Evolutionary conservation across 2,329 filamentous ascomycete species (phyloP).

Genomic region (Trichoderma atrobrunneum): DNA sequence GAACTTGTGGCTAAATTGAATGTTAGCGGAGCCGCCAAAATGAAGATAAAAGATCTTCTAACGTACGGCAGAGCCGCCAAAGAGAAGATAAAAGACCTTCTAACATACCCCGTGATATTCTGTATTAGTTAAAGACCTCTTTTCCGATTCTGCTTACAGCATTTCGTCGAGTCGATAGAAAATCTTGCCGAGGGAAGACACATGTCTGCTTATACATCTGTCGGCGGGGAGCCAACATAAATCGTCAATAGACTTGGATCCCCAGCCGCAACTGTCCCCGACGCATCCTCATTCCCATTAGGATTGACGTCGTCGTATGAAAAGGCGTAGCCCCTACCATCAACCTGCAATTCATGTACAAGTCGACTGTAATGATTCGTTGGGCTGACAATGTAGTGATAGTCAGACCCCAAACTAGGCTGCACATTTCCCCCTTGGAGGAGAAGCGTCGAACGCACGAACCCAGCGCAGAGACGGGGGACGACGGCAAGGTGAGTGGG

Average conservation of each 20-base stretch:
- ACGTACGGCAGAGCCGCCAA: background rate
- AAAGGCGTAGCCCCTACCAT: slow-evolving; percentile 63
- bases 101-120: slow-evolving; percentile 40
- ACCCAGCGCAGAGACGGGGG: slow-evolving; percentile 50
- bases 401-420: slow-evolving; percentile 36
- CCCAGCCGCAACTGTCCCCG: slow-evolving; percentile 32
- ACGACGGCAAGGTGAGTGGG: slow-evolving; percentile 42
- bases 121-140: slow-evolving; percentile 49
- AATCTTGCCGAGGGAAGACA: slow-evolving; percentile 67
- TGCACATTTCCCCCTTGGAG: slow-evolving; percentile 46
- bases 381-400: slow-evolving; percentile 45
- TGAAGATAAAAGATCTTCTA: background rate
- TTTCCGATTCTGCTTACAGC: slow-evolving; percentile 55
- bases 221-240: slow-evolving; percentile 26
- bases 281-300: slow-evolving; percentile 51
- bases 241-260: slow-evolving; percentile 29
- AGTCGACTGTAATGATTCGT: slow-evolving; percentile 58
- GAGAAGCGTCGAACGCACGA: slow-evolving; percentile 46
- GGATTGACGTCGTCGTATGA: slow-evolving; percentile 67
- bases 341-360: slow-evolving; percentile 58
- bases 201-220: slow-evolving; percentile 37
- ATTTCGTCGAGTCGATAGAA: slow-evolving; percentile 61
- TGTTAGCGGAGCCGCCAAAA: background rate
- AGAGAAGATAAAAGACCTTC: background rate
- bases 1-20: slow-evolving; percentile 40